These are phyloP conservation scores for Symbiotaphrina buchneri DNA, from an alignment of 495 filamentous ascomycete genomes.

Conservation along the genomic window DNA sequence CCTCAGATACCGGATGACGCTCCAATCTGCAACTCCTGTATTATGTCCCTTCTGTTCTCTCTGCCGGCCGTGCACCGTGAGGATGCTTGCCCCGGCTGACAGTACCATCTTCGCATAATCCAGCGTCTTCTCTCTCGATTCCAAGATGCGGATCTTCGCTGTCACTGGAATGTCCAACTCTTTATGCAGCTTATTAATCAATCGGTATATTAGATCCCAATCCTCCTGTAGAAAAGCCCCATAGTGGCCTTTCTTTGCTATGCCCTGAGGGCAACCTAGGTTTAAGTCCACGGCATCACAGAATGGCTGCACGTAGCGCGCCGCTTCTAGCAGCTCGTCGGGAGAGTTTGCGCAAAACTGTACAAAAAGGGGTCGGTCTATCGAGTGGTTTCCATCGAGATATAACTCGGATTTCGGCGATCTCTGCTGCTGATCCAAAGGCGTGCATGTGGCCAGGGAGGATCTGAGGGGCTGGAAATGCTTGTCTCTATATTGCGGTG, in stretches of 20 bases:
- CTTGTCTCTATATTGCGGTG: constrained; percentile 45
- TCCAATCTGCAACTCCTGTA: constrained; percentile 88
- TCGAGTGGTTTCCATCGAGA: constrained; percentile 65
- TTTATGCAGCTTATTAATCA: constrained; percentile 59
- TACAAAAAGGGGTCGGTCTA: constrained; percentile 79
- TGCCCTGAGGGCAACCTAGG: constrained; percentile 93
- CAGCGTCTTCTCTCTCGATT: constrained; percentile 66
- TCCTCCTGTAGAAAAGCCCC: constrained; percentile 92
- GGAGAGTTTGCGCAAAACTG: constrained; percentile 94
- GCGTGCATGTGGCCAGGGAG: constrained; percentile 10
- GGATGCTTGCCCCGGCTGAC: constrained; percentile 70
- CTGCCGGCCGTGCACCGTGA: constrained; percentile 75
- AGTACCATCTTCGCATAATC: constrained; percentile 80
- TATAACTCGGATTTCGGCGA: constrained; percentile 12
- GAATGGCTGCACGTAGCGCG: constrained; percentile 50
- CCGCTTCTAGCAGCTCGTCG: constrained; percentile 51
- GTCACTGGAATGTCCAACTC: constrained; percentile 64
- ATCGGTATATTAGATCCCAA: constrained; percentile 50
- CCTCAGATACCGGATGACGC: constrained; percentile 54
- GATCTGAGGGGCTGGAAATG: constrained; percentile 51
- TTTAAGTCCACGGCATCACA: constrained; percentile 96
- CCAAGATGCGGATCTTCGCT: constrained; percentile 82
- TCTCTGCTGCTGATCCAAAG: constrained; percentile 5
- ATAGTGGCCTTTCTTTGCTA: constrained; percentile 75
- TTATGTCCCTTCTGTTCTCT: constrained; percentile 92